Evolutionary conservation across 305 asterid species (phyloP).

Genomic region (Solanum chacoense): DNA sequence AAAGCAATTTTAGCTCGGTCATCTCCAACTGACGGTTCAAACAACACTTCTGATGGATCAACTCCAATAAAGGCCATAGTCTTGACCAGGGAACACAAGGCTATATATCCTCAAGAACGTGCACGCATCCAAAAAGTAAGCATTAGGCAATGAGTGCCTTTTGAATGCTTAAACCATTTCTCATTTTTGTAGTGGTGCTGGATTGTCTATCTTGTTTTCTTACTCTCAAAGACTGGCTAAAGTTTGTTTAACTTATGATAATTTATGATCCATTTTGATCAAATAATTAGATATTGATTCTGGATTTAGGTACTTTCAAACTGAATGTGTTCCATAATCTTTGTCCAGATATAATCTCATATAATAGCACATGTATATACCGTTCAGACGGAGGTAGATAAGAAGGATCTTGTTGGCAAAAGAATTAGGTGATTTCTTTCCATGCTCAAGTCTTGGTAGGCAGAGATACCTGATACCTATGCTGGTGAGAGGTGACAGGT

Average conservation of each 20-base stretch:
- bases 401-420: neutral
- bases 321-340: neutral
- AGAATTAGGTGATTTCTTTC: neutral
- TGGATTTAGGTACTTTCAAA: neutral
- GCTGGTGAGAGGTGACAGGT: neutral
- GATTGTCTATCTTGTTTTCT: neutral
- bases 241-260: neutral
- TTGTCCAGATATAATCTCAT: neutral
- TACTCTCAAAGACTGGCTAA: neutral
- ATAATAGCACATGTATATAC: neutral
- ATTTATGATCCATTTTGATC: neutral
- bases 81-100: slow-evolving; percentile 81
- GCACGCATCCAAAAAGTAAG: slow-evolving; percentile 76
- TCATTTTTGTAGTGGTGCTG: neutral
- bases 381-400: neutral
- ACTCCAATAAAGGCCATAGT: slow-evolving; percentile 58
- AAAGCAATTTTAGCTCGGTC: slow-evolving; percentile 84
- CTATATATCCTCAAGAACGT: slow-evolving; percentile 79
- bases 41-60: slow-evolving; percentile 20
- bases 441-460: neutral
- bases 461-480: neutral
- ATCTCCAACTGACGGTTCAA: slow-evolving; percentile 33
- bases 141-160: neutral
- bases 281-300: neutral
- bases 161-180: neutral